These are phyloP conservation scores for Dendrobium officinale DNA, from an alignment of 106 monocot genomes.

Conservation along the genomic window DNA sequence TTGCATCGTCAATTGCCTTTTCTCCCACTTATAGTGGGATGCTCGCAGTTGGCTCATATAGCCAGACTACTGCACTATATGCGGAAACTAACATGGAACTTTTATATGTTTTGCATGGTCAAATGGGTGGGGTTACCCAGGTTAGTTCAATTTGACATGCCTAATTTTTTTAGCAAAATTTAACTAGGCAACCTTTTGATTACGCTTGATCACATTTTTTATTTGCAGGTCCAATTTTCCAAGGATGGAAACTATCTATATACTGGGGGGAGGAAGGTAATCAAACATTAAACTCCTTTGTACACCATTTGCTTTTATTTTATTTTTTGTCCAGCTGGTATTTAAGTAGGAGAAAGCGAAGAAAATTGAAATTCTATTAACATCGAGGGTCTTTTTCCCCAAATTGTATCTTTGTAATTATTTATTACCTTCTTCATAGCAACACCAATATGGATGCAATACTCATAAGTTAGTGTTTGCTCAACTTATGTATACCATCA, in stretches of 20 bases:
- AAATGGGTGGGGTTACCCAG: conserved; percentile 95
- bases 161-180: not conserved
- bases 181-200: not conserved
- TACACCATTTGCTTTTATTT: not conserved
- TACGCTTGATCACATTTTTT: conserved; percentile 6
- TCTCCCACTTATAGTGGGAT: conserved; percentile 63
- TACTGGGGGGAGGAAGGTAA: conserved; percentile 89
- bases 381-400: not conserved
- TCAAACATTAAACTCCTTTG: not conserved
- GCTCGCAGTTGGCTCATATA: conserved; percentile 86
- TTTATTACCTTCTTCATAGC: not conserved
- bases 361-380: not conserved
- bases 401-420: not conserved
- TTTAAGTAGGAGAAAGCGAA: not conserved
- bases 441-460: not conserved
- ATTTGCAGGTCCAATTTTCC: conserved; percentile 66
- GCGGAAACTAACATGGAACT: conserved; percentile 84
- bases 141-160: conserved; percentile 44
- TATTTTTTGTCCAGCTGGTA: not conserved
- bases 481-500: no score
- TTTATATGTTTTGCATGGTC: conserved; percentile 94
- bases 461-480: no score
- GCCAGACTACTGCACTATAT: conserved; percentile 78
- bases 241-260: conserved; percentile 95
- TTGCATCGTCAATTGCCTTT: conserved; percentile 82